Conservation (phyloP, 495 filamentous ascomycete genomes). For the Aspergillus mulundensis region DNA sequence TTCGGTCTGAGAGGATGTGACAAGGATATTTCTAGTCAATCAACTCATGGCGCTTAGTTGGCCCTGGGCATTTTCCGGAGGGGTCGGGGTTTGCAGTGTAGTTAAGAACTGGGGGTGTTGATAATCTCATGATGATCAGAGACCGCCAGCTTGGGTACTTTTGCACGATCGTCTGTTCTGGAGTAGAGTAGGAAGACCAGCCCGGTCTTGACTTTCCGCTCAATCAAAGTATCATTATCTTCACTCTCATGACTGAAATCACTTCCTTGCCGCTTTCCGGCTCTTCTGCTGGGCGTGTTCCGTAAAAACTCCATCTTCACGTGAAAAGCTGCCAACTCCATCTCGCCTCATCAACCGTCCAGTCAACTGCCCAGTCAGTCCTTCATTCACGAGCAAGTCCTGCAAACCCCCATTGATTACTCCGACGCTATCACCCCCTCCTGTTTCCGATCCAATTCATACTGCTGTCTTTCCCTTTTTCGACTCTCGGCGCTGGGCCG, state of each 20-base stretch:
- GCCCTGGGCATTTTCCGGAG: not conserved
- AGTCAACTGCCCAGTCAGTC: not conserved
- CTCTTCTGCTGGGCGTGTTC: no score
- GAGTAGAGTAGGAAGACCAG: not conserved
- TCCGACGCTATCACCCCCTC: slow-evolving; percentile 3
- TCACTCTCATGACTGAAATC: not conserved
- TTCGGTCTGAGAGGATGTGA: not conserved
- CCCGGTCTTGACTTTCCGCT: slow-evolving; percentile 1
- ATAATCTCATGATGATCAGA: not conserved
- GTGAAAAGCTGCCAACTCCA: slow-evolving; percentile 8
- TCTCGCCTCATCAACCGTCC: not conserved
- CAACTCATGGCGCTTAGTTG: not conserved
- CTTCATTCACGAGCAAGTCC: slow-evolving; percentile 1
- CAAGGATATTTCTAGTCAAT: not conserved
- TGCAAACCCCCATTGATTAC: not conserved
- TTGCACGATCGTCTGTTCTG: not conserved
- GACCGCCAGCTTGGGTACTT: not conserved
- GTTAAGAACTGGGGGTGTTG: not conserved
- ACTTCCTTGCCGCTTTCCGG: slow-evolving; percentile 1
- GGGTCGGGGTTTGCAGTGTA: not conserved
- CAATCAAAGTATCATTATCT: not conserved
- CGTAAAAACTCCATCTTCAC: slow-evolving; percentile 7
- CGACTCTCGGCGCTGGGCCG: slow-evolving; percentile 9
- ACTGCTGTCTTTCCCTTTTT: slow-evolving; percentile 1
- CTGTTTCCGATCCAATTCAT: not conserved